phyloP scores from a whole-genome alignment of 2,329 filamentous ascomycete species.

The Fusarium brevicatenulatum region DNA sequence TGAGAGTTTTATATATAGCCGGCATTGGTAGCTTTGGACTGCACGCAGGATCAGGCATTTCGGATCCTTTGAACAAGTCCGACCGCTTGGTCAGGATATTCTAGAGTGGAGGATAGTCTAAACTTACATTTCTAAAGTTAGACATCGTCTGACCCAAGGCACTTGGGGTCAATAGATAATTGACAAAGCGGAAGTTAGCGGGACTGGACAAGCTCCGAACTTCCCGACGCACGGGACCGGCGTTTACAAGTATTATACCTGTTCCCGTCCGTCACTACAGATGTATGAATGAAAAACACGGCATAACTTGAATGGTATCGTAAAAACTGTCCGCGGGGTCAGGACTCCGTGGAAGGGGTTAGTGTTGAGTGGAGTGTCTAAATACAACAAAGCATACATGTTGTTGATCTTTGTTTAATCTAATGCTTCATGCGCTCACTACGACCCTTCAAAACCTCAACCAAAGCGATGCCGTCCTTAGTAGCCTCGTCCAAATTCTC shows the following conservation, averaged over 20 bases:
- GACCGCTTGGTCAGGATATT: rapidly evolving
- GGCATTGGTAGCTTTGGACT: background rate
- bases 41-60: background rate
- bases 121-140: background rate
- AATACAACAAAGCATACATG: rapidly evolving
- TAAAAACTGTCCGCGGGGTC: rapidly evolving
- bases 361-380: background rate
- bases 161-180: background rate
- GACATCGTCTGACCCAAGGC: background rate
- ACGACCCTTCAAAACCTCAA: conserved; percentile 38
- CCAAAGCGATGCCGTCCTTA: conserved; percentile 56
- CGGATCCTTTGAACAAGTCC: background rate
- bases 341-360: background rate
- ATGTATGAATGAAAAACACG: background rate
- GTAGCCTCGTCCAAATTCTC: conserved; percentile 67
- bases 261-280: background rate
- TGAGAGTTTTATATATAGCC: background rate
- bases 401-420: rapidly evolving
- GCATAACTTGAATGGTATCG: rapidly evolving
- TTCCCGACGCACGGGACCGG: background rate
- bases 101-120: background rate
- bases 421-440: conserved; percentile 28
- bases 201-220: background rate
- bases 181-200: background rate
- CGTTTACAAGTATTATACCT: background rate